These are phyloP conservation scores for Cadophora sp. DNA, from an alignment of 2,329 filamentous ascomycete genomes.

Conservation along the genomic window DNA sequence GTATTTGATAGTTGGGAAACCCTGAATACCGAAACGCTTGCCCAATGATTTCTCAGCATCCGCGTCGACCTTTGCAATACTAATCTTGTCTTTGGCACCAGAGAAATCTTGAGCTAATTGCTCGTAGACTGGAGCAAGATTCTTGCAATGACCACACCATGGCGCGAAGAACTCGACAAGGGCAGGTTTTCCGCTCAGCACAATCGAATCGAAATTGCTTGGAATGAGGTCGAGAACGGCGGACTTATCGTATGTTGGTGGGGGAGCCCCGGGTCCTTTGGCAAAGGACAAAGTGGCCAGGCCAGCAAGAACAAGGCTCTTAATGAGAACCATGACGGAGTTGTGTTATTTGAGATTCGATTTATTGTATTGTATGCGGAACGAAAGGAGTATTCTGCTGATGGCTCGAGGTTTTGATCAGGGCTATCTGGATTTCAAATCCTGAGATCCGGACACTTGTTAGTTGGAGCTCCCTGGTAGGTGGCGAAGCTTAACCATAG, in stretches of 20 bases:
- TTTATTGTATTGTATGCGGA: not conserved
- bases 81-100: slow-evolving; percentile 73
- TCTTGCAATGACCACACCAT: slow-evolving; percentile 99
- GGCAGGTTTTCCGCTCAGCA: slow-evolving; percentile 91
- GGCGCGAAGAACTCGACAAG: slow-evolving; percentile 98
- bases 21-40: slow-evolving; percentile 86
- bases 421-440: slow-evolving; percentile 18
- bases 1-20: slow-evolving; percentile 97
- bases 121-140: slow-evolving; percentile 91
- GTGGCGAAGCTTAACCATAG: not conserved
- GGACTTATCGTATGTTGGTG: slow-evolving; percentile 66
- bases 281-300: slow-evolving; percentile 52
- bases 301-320: slow-evolving; percentile 64
- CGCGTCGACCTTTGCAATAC: slow-evolving; percentile 95
- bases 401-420: not conserved
- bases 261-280: slow-evolving; percentile 44
- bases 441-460: slow-evolving; percentile 18
- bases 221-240: slow-evolving; percentile 90
- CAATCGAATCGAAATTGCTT: slow-evolving; percentile 88
- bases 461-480: slow-evolving; percentile 15
- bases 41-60: slow-evolving; percentile 87
- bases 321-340: slow-evolving; percentile 52
- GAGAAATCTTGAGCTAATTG: slow-evolving; percentile 81
- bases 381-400: not conserved
- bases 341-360: slow-evolving; percentile 1